These are phyloP conservation scores for Boletus barrowsii DNA, from an alignment of 768 basidiomycete species.

Conservation along the genomic window DNA sequence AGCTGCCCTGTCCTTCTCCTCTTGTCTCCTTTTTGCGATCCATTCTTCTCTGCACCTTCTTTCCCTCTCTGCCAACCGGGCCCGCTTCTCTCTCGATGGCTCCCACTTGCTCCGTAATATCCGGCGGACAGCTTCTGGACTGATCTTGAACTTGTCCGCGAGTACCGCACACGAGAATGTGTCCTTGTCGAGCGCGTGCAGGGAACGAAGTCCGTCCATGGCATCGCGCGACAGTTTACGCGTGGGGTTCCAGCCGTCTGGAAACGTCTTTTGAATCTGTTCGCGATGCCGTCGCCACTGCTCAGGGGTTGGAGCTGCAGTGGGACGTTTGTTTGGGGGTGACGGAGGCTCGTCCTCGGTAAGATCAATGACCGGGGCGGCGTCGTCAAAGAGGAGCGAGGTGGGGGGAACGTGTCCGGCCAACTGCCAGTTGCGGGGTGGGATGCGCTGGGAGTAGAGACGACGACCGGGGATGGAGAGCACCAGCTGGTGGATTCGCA, in stretches of 20 bases:
- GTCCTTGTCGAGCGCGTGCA: constrained; percentile 61
- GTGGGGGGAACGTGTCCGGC: constrained; percentile 32
- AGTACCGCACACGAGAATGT: constrained; percentile 65
- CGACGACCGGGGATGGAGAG: constrained; percentile 17
- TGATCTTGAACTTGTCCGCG: constrained; percentile 75
- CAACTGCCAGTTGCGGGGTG: constrained; percentile 30
- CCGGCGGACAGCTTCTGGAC: constrained; percentile 75
- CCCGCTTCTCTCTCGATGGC: constrained; percentile 53
- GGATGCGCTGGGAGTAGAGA: constrained; percentile 23
- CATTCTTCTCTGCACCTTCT: constrained; percentile 41
- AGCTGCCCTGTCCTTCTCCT: constrained; percentile 39
- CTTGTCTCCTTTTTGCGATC: constrained; percentile 37
- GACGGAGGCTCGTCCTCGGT: constrained; percentile 31
- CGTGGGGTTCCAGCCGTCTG: constrained; percentile 73
- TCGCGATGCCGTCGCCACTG: constrained; percentile 51
- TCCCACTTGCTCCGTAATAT: constrained; percentile 76
- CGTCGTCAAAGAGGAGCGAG: constrained; percentile 25
- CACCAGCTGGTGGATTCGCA: constrained; percentile 12
- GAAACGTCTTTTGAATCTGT: constrained; percentile 52
- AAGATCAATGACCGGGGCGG: constrained; percentile 22
- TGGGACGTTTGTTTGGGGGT: constrained; percentile 16
- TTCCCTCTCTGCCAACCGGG: constrained; percentile 49
- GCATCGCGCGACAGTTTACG: constrained; percentile 79
- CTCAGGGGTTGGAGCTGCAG: constrained; percentile 35
- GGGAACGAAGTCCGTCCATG: constrained; percentile 73